Conservation (phyloP, 2,329 filamentous ascomycete genomes). For the Penicillium expansum region DNA sequence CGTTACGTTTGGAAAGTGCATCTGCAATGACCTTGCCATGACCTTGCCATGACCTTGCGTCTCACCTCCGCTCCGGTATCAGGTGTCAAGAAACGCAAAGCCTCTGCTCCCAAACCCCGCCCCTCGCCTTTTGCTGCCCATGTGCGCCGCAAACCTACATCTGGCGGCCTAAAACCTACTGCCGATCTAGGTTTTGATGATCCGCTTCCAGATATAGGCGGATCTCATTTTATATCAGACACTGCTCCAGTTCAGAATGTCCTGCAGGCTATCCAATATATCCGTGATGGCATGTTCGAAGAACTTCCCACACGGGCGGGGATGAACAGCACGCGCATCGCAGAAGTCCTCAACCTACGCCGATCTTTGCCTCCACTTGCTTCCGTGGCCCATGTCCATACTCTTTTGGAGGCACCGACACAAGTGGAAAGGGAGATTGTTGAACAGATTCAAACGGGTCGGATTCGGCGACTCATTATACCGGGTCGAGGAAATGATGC, state of each 20-base stretch:
- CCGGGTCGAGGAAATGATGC: constrained; percentile 57
- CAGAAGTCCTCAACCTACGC: constrained; percentile 58
- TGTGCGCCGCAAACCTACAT: constrained; percentile 41
- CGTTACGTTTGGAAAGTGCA: background rate
- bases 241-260: constrained; percentile 50
- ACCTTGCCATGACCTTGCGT: constrained; percentile 45
- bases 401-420: constrained; percentile 55
- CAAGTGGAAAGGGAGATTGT: constrained; percentile 60
- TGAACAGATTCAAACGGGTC: constrained; percentile 50
- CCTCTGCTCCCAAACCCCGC: constrained; percentile 27
- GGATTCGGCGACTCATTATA: constrained; percentile 55
- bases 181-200: constrained; percentile 30
- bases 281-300: constrained; percentile 55
- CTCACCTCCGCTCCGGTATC: constrained; percentile 49
- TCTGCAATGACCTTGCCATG: constrained; percentile 2
- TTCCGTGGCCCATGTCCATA: constrained; percentile 60
- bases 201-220: constrained; percentile 52
- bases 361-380: constrained; percentile 56
- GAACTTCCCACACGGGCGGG: constrained; percentile 55
- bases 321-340: constrained; percentile 61
- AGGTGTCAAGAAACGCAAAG: constrained; percentile 44
- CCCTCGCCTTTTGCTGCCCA: constrained; percentile 43
- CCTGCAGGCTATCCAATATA: constrained; percentile 53
- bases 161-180: constrained; percentile 27
- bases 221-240: constrained; percentile 49